Percentiles rank a stretch among this genome's conserved stretches.
Evolutionary conservation across 768 basidiomycete species (phyloP).

Genomic region (Lactifluus subvellereus): DNA sequence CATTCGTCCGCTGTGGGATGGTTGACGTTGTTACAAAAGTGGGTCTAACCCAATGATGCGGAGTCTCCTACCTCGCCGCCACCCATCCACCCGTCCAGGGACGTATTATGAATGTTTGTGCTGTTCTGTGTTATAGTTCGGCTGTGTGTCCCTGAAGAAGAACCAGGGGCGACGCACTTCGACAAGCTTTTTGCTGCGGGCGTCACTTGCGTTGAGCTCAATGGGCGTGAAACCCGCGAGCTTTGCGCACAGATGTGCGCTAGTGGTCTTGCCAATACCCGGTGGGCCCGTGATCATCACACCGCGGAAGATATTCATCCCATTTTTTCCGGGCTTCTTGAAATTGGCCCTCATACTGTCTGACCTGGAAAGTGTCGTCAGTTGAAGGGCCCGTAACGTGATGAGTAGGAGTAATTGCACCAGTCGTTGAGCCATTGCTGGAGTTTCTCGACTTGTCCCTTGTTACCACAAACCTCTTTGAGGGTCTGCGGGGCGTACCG

Average conservation of each 20-base stretch:
- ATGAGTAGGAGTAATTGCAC: conserved; percentile 38
- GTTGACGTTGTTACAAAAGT: background rate
- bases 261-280: conserved; percentile 96
- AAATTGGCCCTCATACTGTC: conserved; percentile 67
- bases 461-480: conserved; percentile 95
- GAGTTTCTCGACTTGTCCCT: conserved; percentile 83
- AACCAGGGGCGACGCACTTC: conserved; percentile 49
- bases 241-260: conserved; percentile 88
- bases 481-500: conserved; percentile 85
- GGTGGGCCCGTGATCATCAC: conserved; percentile 89
- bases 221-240: conserved; percentile 89
- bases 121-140: conserved; percentile 48
- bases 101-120: conserved; percentile 86
- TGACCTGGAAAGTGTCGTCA: conserved; percentile 46
- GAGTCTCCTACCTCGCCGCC: conserved; percentile 42
- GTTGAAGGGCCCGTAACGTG: background rate
- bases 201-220: conserved; percentile 94
- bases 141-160: background rate
- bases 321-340: conserved; percentile 92
- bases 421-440: conserved; percentile 84
- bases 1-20: conserved; percentile 47
- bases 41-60: background rate
- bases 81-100: conserved; percentile 79
- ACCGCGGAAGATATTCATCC: conserved; percentile 80
- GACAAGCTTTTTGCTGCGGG: conserved; percentile 92